A percentile compares a stretch with the other conserved stretches of the same genome.
phyloP scores from a whole-genome alignment of 306 rosid genomes.

The Dicorynia guianensis region DNA sequence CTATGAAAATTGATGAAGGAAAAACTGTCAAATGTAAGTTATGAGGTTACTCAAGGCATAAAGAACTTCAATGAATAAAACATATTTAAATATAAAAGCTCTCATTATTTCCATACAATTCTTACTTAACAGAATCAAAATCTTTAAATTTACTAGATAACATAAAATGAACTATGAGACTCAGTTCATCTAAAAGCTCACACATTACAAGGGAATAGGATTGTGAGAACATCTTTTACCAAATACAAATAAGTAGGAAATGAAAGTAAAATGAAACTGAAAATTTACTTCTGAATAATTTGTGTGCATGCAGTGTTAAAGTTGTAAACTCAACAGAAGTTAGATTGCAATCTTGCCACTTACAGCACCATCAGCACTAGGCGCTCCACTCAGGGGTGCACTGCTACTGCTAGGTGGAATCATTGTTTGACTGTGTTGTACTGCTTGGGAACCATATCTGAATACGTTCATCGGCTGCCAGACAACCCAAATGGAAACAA shows the following conservation, averaged over 20 bases:
- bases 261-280: neutral
- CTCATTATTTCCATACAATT: too few relatives aligned
- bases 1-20: conserved; percentile 41
- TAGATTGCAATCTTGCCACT: conserved; percentile 48
- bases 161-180: too few relatives aligned
- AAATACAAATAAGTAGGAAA: neutral
- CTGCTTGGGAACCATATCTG: conserved; percentile 64
- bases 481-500: conserved; percentile 22
- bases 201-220: too few relatives aligned
- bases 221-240: too few relatives aligned
- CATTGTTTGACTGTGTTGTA: conserved; percentile 61
- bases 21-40: conserved; percentile 30
- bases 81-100: neutral
- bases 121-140: too few relatives aligned
- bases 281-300: neutral
- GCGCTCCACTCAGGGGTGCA: conserved; percentile 58
- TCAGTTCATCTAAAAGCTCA: too few relatives aligned
- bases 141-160: too few relatives aligned
- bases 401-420: conserved; percentile 54
- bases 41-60: conserved; percentile 1
- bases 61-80: neutral
- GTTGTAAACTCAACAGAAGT: neutral
- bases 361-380: conserved; percentile 50
- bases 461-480: conserved; percentile 74
- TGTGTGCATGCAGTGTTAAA: neutral